phyloP scores from a whole-genome alignment of 2,329 filamentous ascomycete species.

The Pseudogymnoascus sp. region DNA sequence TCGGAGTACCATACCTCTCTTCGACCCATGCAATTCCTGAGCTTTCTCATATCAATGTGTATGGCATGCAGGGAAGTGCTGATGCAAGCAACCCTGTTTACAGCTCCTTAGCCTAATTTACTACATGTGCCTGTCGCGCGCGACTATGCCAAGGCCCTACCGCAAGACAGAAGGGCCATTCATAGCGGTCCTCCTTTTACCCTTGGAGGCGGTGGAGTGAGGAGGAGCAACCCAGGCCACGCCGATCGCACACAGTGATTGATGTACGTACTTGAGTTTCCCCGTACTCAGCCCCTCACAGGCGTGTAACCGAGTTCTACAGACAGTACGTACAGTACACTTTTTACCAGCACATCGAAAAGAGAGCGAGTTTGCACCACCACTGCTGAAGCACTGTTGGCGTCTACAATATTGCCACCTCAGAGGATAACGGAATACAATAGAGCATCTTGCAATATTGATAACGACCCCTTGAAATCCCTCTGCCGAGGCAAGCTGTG shows the following conservation, averaged over 20 bases:
- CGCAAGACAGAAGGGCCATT: neutral
- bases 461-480: neutral
- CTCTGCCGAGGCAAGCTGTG: neutral
- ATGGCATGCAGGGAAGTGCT: neutral
- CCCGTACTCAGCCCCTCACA: neutral
- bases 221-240: neutral
- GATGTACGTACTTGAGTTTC: neutral
- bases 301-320: neutral
- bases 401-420: neutral
- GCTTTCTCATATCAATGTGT: neutral
- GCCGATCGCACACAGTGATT: neutral
- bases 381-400: neutral
- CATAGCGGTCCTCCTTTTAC: neutral
- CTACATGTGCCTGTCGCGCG: slow-evolving; percentile 2
- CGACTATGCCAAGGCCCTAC: neutral
- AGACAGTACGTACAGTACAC: neutral
- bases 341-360: neutral
- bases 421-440: neutral
- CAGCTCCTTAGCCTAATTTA: slow-evolving; percentile 4
- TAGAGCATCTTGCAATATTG: neutral
- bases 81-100: neutral
- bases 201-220: neutral
- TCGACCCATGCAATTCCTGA: neutral
- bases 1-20: neutral
- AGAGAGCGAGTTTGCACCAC: neutral